Evolutionary conservation across 2,329 filamentous ascomycete species (phyloP), one percentile per base, ranked within the genome.

Genomic region (Diaporthe destruens): DNA sequence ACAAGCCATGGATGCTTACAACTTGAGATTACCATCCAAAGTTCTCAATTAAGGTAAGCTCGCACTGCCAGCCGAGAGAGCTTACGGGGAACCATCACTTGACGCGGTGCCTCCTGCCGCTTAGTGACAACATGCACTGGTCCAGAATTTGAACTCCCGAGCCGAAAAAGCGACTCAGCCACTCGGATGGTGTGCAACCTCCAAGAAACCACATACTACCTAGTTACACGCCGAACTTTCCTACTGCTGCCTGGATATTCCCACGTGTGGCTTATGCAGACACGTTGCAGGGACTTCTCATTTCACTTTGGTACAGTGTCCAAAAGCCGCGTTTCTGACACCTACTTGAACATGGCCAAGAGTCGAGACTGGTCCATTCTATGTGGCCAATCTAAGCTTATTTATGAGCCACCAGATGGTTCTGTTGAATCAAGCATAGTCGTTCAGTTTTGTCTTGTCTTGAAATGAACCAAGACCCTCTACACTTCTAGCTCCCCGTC

Each of bases 301-400:
- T 23, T 25, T 39, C 20, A 16, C 3, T 9, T 18, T 36, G 34
- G n/a, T 59, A 18, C 8, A 11, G 14, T 0, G 56, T 29, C 36
- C 56, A 34, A 57, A 57, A 25, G 20, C 1, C 11, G 34, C 34
- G 18, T 59, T 16, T 59, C n/a, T 59, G 56, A n/a, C 56, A 36
- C 42, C n/a, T n/a, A 16, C n/a, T 59, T 59, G n/a, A 25, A 59
- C 16, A 9, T 25, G n/a, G 56, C 56, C n/a, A 25, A 59, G 56
- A 42, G 3, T 42, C 56, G n/a, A 59, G 56, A 59, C 34, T 42
- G 56, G 34, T 9, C 56, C n/a, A 59, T 59, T 59, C 1, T 7
- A 18, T 25, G 14, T 25, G 5, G 5, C n/a, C 42, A 25, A 11
- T 55, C 16, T 7, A 29, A 34, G n/a, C 8, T 29, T 14, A 42